Conservation (phyloP, 345 rosid genomes). For the Syzygium jambos region DNA sequence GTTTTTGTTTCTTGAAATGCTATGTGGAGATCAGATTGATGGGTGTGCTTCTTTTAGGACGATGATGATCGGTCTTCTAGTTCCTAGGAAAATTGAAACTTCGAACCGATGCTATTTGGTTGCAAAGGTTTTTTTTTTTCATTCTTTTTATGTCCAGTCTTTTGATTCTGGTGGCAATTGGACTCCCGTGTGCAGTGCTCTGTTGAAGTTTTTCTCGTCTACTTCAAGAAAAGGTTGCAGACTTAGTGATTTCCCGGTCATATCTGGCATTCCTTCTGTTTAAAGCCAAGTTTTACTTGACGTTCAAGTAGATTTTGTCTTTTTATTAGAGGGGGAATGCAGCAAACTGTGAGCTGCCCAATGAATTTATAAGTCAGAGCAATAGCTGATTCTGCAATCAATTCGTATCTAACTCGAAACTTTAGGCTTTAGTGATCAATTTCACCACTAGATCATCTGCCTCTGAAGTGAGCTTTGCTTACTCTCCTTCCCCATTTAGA, state of each 20-base stretch:
- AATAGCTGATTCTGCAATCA: not conserved
- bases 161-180: not conserved
- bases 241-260: not conserved
- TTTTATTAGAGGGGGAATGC: not conserved
- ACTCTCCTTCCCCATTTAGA: not conserved
- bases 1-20: not conserved
- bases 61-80: not conserved
- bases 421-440: not conserved
- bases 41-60: not conserved
- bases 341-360: not conserved
- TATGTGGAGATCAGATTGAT: not conserved
- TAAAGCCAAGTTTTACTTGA: not conserved
- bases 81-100: not conserved
- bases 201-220: not conserved
- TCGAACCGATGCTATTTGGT: not conserved
- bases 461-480: not conserved
- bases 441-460: not conserved
- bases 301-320: not conserved
- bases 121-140: not conserved
- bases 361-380: not conserved
- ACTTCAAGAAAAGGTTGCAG: not conserved
- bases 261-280: not conserved
- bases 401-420: not conserved
- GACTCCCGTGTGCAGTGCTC: not conserved
- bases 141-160: not conserved